A percentile compares a stretch with the other conserved stretches of the same genome.
Conservation (phyloP, 2,329 filamentous ascomycete species). For the Aspergillus felis region DNA sequence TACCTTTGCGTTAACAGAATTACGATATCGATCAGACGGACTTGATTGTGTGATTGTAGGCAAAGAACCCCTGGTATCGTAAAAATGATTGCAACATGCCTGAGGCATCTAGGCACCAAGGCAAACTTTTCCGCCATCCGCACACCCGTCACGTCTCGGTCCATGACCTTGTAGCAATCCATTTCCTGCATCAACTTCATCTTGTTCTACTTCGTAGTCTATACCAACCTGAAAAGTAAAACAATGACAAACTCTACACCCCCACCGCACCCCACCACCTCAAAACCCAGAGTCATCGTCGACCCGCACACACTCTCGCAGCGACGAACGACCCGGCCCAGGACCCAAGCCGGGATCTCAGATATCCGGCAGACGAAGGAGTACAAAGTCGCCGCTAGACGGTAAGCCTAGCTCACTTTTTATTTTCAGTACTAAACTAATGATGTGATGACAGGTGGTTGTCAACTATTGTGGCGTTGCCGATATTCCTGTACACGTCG, state of each 20-base stretch:
- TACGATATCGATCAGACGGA: no score
- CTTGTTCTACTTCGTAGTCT: not conserved
- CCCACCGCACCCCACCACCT: no score
- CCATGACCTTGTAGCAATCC: not conserved
- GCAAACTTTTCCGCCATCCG: not conserved
- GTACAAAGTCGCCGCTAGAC: conserved; percentile 37
- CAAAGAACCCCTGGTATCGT: no score
- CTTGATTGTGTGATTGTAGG: no score
- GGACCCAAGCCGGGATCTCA: not conserved
- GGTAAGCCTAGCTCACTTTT: conserved; percentile 16
- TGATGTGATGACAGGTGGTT: conserved; percentile 24
- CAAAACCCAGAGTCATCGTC: not conserved
- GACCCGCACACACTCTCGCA: conserved; percentile 9
- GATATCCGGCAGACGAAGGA: conserved; percentile 41
- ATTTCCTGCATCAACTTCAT: not conserved
- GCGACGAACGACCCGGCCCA: conserved; percentile 9
- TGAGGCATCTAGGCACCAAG: conserved; percentile 5
- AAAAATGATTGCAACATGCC: not conserved
- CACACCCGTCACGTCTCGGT: not conserved
- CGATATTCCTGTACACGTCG: conserved; percentile 30
- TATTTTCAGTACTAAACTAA: not conserved
- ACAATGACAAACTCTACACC: not conserved
- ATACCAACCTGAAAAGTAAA: not conserved
- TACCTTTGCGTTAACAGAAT: not conserved
- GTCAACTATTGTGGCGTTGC: conserved; percentile 29